Conservation (phyloP, 208 protist genomes). For the Acanthamoeba polyphaga region DNA sequence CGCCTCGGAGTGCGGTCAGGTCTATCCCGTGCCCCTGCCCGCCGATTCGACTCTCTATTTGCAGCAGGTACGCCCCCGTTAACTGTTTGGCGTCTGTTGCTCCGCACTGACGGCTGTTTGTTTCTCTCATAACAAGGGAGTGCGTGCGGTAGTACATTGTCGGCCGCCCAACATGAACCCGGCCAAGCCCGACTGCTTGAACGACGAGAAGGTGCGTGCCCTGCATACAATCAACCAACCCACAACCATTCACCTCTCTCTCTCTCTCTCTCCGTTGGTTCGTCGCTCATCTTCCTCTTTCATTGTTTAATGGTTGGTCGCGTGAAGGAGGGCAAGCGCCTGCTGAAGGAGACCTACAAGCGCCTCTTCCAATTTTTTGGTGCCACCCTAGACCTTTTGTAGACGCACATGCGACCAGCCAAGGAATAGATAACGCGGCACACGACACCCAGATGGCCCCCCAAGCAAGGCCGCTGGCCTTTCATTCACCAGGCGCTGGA, state of each 20-base stretch:
- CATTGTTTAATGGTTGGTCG: not conserved
- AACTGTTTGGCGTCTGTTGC: not conserved
- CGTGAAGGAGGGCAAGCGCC: not conserved
- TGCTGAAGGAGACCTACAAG: conserved; percentile 22
- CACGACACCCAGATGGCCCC: too few species aligned
- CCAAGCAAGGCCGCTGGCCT: too few species aligned
- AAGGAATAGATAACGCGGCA: too few species aligned
- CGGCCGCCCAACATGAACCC: conserved; percentile 16
- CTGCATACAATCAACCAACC: too few species aligned
- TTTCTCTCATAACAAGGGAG: not conserved
- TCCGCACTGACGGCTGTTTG: not conserved
- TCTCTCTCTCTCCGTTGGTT: too few species aligned
- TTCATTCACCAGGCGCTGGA: too few species aligned
- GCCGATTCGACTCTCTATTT: not conserved
- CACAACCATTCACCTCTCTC: too few species aligned
- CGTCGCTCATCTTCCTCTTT: not conserved
- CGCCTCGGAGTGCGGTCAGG: not conserved
- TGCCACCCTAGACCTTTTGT: not conserved
- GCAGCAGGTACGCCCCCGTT: not conserved
- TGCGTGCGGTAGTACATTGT: not conserved
- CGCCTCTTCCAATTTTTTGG: conserved; percentile 12
- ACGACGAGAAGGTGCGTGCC: not conserved
- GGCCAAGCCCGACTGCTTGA: not conserved
- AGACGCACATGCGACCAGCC: not conserved
- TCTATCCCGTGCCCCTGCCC: not conserved